Evolutionary conservation across 306 rosid genomes (phyloP).

Genomic region (Vachellia pachyceras): DNA sequence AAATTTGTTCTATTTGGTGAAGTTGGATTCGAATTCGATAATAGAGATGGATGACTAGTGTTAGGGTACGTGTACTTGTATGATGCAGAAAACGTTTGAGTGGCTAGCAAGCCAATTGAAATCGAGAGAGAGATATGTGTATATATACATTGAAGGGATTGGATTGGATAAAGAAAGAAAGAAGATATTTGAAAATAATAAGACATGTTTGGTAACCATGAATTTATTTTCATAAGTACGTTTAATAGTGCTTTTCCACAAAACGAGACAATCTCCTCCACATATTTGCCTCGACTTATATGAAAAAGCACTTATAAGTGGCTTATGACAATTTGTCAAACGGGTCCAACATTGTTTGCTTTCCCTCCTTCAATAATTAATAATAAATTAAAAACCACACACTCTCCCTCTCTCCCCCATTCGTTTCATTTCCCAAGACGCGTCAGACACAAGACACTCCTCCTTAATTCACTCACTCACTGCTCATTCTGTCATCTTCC

Average conservation of each 20-base stretch:
- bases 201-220: too few species aligned
- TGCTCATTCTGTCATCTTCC: background rate
- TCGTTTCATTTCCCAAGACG: slow-evolving; percentile 72
- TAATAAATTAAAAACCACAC: too few species aligned
- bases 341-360: slow-evolving; percentile 47
- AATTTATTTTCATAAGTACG: too few species aligned
- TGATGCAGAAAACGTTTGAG: background rate
- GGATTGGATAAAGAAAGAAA: background rate
- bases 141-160: too few species aligned
- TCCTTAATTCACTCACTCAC: slow-evolving; percentile 63
- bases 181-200: slow-evolving; percentile 31
- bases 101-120: background rate
- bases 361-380: background rate
- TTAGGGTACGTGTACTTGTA: background rate
- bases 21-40: too few species aligned
- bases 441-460: slow-evolving; percentile 58
- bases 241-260: too few species aligned
- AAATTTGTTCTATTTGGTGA: too few species aligned
- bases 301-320: too few species aligned
- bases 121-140: too few species aligned
- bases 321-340: too few species aligned
- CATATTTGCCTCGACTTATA: too few species aligned
- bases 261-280: too few species aligned
- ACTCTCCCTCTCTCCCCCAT: slow-evolving; percentile 6
- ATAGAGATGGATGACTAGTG: background rate